Base-by-base conservation (phyloP, 345 rosid genomes). In the Abelmoschus esculentus region DNA sequence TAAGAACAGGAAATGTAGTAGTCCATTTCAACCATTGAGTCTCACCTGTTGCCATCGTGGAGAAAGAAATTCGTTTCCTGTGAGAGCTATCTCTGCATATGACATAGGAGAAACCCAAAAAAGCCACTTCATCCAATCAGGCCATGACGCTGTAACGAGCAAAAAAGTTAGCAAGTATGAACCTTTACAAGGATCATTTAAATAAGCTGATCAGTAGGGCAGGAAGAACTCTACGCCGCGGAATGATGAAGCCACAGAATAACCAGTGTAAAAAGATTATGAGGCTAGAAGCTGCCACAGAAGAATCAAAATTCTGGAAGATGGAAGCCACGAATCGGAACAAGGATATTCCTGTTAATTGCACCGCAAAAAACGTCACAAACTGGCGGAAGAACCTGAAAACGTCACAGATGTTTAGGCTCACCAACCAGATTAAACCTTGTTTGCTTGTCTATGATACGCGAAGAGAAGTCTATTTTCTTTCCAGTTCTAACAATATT, bases 71-170 rank as follows among this genome's bases (percentile, higher is more conserved):
- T 92, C 96, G 22, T 88, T 92, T 13, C 80, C 78, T 0, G 87
- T 66, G 55, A 90, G 73, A 3, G 89, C 98, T 58, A 90, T 87
- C 76, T 90, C 91, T 3, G 87, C 96, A 70, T 87, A 92, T n/a
- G 90, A 67, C 18, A 88, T 2, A 52, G 96, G 98, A 42, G 81
- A 81, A 34, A 87, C 70, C 98, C 98, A 90, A 50, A 89, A 92
- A 5, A 84, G 85, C 98, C 98, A 90, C 50, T 70, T 75, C 80
- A 90, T 65, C 96, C 96, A 90, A 29, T 17, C 74, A 36, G 96
- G 92, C 92, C 87, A 84, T 3, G 82, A 71, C 31, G 87, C 95
- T 92, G 90, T 79, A 82, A 6, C 53, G 40, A 69, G 57, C 46
- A 69, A 53, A 18, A 18, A 59, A 2, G 62, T 55, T 57, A 13